phyloP scores from a whole-genome alignment of 768 basidiomycete genomes.

The Myochromella boudieri region DNA sequence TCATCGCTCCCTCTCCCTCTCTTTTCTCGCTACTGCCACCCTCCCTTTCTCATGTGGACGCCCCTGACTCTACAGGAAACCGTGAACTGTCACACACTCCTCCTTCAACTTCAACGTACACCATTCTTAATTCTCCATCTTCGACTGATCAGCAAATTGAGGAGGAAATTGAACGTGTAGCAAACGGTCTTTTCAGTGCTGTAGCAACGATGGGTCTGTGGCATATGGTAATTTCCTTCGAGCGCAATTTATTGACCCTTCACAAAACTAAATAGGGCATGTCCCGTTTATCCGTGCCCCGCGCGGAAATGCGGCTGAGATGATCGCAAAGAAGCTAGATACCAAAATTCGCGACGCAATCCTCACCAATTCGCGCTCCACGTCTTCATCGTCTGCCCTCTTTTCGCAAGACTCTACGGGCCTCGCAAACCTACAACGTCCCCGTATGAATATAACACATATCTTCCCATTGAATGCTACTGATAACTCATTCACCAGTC shows the following conservation, averaged over 20 bases:
- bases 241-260: no score
- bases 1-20: constrained; percentile 89
- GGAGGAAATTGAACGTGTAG: constrained; percentile 88
- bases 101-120: constrained; percentile 64
- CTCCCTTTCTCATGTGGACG: constrained; percentile 34
- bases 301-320: constrained; percentile 95
- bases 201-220: constrained; percentile 79
- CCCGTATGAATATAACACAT: constrained; percentile 56
- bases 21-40: constrained; percentile 87
- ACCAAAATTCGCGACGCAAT: constrained; percentile 86
- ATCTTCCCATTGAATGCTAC: constrained; percentile 6
- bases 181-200: constrained; percentile 88
- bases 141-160: constrained; percentile 92
- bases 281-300: constrained; percentile 95
- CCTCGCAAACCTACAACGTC: constrained; percentile 83
- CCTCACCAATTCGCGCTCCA: constrained; percentile 63
- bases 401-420: constrained; percentile 83
- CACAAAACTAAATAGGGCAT: constrained; percentile 63
- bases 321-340: constrained; percentile 97
- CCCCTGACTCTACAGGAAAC: constrained; percentile 34
- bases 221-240: neutral
- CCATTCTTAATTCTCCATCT: constrained; percentile 86
- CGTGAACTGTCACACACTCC: constrained; percentile 27
- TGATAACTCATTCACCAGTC: constrained; percentile 49
- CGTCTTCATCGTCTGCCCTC: constrained; percentile 49